These are phyloP conservation scores for Sphagnum tenellum DNA, from an alignment of 225 moss, liverwort and hornwort species.

Conservation along the genomic window DNA sequence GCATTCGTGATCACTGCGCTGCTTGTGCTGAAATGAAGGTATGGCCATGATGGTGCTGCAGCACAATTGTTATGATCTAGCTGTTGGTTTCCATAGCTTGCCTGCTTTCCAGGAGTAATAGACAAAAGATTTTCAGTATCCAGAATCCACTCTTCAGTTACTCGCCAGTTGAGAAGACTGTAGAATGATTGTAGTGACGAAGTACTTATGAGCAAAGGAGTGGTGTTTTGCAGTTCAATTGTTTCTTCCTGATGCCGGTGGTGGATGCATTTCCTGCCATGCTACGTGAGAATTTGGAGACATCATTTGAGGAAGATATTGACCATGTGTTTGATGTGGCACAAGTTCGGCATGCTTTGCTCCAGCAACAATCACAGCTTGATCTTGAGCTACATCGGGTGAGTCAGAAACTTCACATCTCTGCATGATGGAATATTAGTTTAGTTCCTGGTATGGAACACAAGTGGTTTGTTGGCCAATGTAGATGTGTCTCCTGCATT, in stretches of 20 bases:
- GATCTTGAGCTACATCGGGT: slow-evolving; percentile 92
- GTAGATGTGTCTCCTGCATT: too few species aligned
- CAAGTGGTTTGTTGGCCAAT: too few species aligned
- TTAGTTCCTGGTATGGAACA: too few species aligned
- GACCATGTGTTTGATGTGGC: slow-evolving; percentile 92
- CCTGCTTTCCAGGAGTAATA: too few species aligned
- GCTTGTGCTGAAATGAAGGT: slow-evolving; percentile 93
- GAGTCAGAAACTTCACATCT: slow-evolving; percentile 5
- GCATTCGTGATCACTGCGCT: slow-evolving; percentile 89
- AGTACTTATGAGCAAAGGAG: too few species aligned
- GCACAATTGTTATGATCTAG: too few species aligned
- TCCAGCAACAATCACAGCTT: slow-evolving; percentile 67
- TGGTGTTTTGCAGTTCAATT: slow-evolving; percentile 70
- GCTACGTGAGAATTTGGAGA: slow-evolving; percentile 85
- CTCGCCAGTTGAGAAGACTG: too few species aligned
- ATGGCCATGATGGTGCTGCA: slow-evolving; percentile 3
- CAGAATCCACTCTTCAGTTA: too few species aligned
- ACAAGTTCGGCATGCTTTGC: slow-evolving; percentile 72
- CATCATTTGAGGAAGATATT: slow-evolving; percentile 86
- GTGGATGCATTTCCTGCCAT: slow-evolving; percentile 96
- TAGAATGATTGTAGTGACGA: too few species aligned
- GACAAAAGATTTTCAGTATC: too few species aligned
- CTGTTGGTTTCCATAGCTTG: too few species aligned
- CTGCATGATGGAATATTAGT: too few species aligned
- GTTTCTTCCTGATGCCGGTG: slow-evolving; percentile 99